These are phyloP conservation scores for Chenopodium berlandieri DNA, from an alignment of 148 eudicot genomes.

Conservation along the genomic window DNA sequence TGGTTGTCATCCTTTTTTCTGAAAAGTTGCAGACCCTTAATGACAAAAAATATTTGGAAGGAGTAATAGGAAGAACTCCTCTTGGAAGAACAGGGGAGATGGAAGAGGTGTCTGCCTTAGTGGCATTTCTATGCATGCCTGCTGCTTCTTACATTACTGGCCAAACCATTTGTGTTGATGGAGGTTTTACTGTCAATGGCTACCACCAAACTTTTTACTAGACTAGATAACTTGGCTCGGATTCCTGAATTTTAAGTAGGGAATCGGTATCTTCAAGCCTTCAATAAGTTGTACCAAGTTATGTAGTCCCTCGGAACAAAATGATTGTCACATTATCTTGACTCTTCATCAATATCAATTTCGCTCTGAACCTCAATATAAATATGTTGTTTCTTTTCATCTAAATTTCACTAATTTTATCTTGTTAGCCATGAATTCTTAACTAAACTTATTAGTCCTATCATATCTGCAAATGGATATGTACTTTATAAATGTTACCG, in stretches of 20 bases:
- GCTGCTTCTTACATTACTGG: conserved; percentile 63
- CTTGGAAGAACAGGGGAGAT: conserved; percentile 48
- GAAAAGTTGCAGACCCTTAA: conserved; percentile 29
- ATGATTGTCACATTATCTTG: too few species aligned
- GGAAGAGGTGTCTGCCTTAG: conserved; percentile 49
- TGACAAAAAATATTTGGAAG: conserved; percentile 36
- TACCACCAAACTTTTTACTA: background rate
- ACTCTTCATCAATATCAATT: too few species aligned
- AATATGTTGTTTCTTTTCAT: too few species aligned
- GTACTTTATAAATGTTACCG: too few species aligned
- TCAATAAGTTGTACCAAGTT: too few species aligned
- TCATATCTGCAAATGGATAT: too few species aligned
- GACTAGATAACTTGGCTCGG: background rate
- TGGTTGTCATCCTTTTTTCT: background rate
- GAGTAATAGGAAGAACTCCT: conserved; percentile 37
- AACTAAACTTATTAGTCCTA: too few species aligned
- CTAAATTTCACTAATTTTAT: too few species aligned
- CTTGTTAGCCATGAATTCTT: too few species aligned
- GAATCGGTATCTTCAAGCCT: too few species aligned
- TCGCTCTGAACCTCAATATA: too few species aligned
- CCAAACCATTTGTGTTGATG: conserved; percentile 56
- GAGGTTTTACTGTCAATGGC: conserved; percentile 47
- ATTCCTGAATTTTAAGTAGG: background rate
- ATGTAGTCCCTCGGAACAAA: too few species aligned
- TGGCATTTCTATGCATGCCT: conserved; percentile 63